Percentiles rank a stretch among this genome's conserved stretches.
phyloP scores from a whole-genome alignment of 805 yeast species.

The Barnettozyma populi region DNA sequence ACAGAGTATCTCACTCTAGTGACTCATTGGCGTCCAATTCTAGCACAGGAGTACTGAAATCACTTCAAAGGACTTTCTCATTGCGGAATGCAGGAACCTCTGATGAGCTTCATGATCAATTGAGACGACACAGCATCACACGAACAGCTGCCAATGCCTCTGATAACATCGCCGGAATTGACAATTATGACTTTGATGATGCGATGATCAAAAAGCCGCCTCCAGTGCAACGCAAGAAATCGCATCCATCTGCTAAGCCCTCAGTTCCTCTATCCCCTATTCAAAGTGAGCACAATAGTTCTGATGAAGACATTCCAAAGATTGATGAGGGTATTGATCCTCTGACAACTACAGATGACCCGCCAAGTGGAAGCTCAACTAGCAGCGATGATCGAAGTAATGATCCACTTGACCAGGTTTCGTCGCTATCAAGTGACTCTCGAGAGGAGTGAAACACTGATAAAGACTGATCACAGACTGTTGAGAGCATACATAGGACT shows the following conservation, averaged over 20 bases:
- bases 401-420: background rate
- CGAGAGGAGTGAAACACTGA: background rate
- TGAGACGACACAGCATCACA: slow-evolving; percentile 36
- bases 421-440: background rate
- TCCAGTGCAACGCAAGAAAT: background rate
- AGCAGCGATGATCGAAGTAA: background rate
- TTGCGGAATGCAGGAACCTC: slow-evolving; percentile 21
- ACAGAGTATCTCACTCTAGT: slow-evolving; percentile 9
- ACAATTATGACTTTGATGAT: slow-evolving; percentile 23
- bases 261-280: slow-evolving; percentile 1
- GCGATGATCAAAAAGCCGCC: slow-evolving; percentile 11
- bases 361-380: background rate
- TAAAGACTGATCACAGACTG: too few relatives aligned
- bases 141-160: slow-evolving; percentile 37
- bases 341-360: background rate
- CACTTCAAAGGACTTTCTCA: slow-evolving; percentile 19
- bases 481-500: too few relatives aligned
- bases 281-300: slow-evolving; percentile 5
- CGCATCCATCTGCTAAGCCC: background rate
- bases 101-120: slow-evolving; percentile 27
- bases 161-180: slow-evolving; percentile 42
- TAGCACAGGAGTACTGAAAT: slow-evolving; percentile 8
- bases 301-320: background rate
- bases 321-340: background rate
- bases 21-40: background rate